Evolutionary conservation across 768 basidiomycete genomes (phyloP), one percentile per base, ranked within the genome.

Genomic region (Suillus paluster): DNA sequence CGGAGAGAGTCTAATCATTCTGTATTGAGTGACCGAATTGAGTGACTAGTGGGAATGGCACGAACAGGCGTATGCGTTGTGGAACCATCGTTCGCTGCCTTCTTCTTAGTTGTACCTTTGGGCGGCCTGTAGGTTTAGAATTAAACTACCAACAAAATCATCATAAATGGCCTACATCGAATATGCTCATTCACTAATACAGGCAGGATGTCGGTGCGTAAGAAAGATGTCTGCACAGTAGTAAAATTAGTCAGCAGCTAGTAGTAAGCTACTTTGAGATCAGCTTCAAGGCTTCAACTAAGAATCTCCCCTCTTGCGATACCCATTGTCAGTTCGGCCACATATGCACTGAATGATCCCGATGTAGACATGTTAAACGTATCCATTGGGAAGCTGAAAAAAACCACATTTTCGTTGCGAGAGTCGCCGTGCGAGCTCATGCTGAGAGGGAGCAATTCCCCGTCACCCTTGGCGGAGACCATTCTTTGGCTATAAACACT

Each of bases 381-480:
- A 34, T 91, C 92, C 14, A 91, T 95, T 64, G 95, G 94, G 25
- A 90, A 84, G 66, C 83, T 99, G 65, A n/a, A n/a, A 97, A 93
- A 83, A 95, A 96, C 73, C 95, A 97, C 12, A 79, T 92, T 25
- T 75, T 94, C 41, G 97, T 99, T 88, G 86, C 65, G 74, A 94
- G 73, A 84, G 88, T 48, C 39, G 87, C 78, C 36, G 91, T 99
- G n/a, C 86, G 85, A 12, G 83, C 71, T 2, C 92, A 95, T 75
- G 87, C 86, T 25, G 83, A 83, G 77, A 86, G 86, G 58, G 95
- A 96, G 2, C 84, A 87, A 68, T 79, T 99, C 25, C 92, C 95
- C 10, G 79, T 99, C 15, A 98, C 95, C 2, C 80, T 99, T 8
- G 97, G 97, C 14, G 97, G 97, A 14, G 97, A 99, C 71, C 97